Base-by-base conservation (phyloP, 1,139 yeast genomes). In the Debaryomyces sp. region DNA sequence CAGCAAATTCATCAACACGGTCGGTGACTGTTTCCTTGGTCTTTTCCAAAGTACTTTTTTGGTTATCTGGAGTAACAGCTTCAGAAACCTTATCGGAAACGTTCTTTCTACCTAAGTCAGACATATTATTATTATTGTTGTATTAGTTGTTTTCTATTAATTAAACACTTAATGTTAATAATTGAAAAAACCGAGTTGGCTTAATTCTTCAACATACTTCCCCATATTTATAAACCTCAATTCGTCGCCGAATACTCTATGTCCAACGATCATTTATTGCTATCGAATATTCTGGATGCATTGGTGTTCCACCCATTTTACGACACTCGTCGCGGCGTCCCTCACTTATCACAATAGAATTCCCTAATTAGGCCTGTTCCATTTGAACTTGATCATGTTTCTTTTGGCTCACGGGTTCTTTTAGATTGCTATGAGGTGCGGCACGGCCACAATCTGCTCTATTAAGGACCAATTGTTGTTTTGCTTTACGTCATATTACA, bases 21-120 rank as follows among this genome's bases (percentile, higher is more conserved):
- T 81, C 86, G 50, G 96, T 85, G 54, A 81, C 84, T 37, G 67
- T 53, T 75, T 90, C 96, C 77, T 87, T 85, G 56, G 84, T 85
- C 71, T 85, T 74, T 61, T 89, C 87, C 40, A 73, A 68, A 59
- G 77, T 71, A 43, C 84, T 58, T 78, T 90, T 90, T 67, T 87
- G 78, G 48, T 82, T 71, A 54, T 89, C 85, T 64, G 97, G 96
- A 59, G 82, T 88, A 48, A 87, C 54, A 44, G 80, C 64, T 77
- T 89, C 96, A 50, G 75, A 47, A 55, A 81, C 71, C 73, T 89
- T 89, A 67, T 84, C 87, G 58, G 85, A 60, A 63, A 90, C 78
- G 64, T 78, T 72, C 72, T 89, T 89, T 86, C 96, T 87, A 59
- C 89, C 89, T 54, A 79, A 66, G 81, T 86, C 91, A 61, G 90